Evolutionary conservation across 768 basidiomycete genomes (phyloP).

Genomic region (Cystofilobasidium capitatum): DNA sequence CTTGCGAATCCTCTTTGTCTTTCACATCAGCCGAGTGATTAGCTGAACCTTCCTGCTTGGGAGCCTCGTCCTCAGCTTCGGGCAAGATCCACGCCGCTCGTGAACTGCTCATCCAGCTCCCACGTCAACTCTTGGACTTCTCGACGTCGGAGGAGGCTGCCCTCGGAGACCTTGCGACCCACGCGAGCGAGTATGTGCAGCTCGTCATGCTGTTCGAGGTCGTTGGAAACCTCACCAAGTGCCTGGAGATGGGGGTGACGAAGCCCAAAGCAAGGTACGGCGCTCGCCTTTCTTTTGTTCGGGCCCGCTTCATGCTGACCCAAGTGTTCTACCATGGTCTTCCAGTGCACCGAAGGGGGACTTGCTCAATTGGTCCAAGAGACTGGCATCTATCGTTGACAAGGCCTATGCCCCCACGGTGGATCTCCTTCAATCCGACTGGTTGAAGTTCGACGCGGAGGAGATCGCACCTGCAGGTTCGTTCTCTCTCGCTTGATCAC

Average conservation of each 20-base stretch:
- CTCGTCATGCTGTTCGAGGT: slow-evolving; percentile 33
- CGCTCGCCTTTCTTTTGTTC: neutral
- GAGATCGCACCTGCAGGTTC: neutral
- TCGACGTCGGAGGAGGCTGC: slow-evolving; percentile 19
- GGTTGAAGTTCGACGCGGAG: slow-evolving; percentile 31
- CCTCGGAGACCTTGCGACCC: slow-evolving; percentile 28
- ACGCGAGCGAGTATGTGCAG: slow-evolving; percentile 33
- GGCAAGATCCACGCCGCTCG: slow-evolving; percentile 62
- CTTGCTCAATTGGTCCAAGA: slow-evolving; percentile 37
- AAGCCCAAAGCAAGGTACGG: slow-evolving; percentile 33
- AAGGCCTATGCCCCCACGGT: slow-evolving; percentile 26
- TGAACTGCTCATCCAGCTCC: slow-evolving; percentile 34
- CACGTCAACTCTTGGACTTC: slow-evolving; percentile 29
- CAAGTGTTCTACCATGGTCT: neutral
- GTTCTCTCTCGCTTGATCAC: neutral
- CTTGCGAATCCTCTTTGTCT: neutral
- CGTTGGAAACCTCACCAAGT: slow-evolving; percentile 33
- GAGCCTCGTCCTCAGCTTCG: slow-evolving; percentile 46
- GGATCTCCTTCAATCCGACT: slow-evolving; percentile 31
- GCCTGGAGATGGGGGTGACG: slow-evolving; percentile 31
- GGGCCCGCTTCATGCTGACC: neutral
- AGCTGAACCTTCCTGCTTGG: neutral
- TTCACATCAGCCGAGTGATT: neutral
- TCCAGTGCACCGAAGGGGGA: slow-evolving; percentile 36
- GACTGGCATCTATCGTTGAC: slow-evolving; percentile 24